phyloP scores from a whole-genome alignment of 495 filamentous ascomycete species.

The Talaromyces wortmannii region DNA sequence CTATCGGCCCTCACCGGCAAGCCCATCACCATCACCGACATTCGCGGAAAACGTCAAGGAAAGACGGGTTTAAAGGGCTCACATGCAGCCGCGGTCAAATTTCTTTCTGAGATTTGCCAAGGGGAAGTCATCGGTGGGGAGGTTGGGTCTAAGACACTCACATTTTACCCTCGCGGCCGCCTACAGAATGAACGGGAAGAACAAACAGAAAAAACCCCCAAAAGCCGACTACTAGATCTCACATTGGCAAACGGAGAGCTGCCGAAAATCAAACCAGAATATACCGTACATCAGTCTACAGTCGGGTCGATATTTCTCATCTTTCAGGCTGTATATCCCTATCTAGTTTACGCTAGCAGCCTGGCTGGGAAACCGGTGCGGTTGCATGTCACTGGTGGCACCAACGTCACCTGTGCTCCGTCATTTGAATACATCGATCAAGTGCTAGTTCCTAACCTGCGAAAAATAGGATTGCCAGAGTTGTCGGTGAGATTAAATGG shows the following conservation, averaged over 20 bases:
- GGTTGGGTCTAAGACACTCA: constrained; percentile 47
- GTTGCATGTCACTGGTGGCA: constrained; percentile 67
- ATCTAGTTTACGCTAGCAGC: constrained; percentile 53
- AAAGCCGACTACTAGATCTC: neutral
- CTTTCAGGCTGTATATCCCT: constrained; percentile 77
- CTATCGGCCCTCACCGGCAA: constrained; percentile 60
- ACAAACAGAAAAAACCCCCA: neutral
- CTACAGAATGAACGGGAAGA: neutral
- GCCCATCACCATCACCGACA: constrained; percentile 59
- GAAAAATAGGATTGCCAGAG: constrained; percentile 50
- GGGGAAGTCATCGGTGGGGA: constrained; percentile 49
- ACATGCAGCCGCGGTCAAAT: constrained; percentile 62
- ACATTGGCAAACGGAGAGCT: neutral
- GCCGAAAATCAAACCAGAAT: constrained; percentile 13
- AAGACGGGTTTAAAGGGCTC: constrained; percentile 66
- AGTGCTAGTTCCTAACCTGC: constrained; percentile 66
- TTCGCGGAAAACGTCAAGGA: constrained; percentile 60
- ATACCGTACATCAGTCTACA: constrained; percentile 25
- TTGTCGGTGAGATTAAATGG: constrained; percentile 48
- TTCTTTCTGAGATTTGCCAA: constrained; percentile 55
- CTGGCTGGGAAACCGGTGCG: constrained; percentile 21
- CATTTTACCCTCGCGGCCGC: constrained; percentile 35
- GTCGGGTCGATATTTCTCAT: constrained; percentile 55
- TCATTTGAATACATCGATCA: constrained; percentile 73
- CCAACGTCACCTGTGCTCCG: constrained; percentile 65